Percentiles rank a stretch among this genome's conserved stretches.
phyloP scores from a whole-genome alignment of 2,329 filamentous ascomycete genomes.

The Aspergillus novofumigatus region DNA sequence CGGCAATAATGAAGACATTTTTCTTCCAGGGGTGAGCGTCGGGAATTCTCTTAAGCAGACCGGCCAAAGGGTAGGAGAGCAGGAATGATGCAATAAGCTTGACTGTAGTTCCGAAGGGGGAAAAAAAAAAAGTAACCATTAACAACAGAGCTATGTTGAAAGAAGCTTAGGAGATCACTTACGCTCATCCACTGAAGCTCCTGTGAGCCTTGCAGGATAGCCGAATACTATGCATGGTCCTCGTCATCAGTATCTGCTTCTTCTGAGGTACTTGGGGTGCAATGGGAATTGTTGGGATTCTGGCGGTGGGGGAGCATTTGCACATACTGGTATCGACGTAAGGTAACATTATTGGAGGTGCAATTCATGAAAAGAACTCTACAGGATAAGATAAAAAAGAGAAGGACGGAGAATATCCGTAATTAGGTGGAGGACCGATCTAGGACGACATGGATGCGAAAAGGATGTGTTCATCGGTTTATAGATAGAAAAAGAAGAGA shows the following conservation, averaged over 20 bases:
- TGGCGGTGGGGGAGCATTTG: not conserved
- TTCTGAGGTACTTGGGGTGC: slow-evolving; percentile 12
- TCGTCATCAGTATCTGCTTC: slow-evolving; percentile 7
- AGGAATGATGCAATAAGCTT: slow-evolving; percentile 91
- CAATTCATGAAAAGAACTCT: slow-evolving; percentile 1
- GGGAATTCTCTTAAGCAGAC: slow-evolving; percentile 80
- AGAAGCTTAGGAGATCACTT: slow-evolving; percentile 17
- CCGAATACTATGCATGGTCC: slow-evolving; percentile 51
- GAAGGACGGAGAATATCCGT: not conserved
- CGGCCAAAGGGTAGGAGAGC: slow-evolving; percentile 87
- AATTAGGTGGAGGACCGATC: not conserved
- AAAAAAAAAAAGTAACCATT: not conserved
- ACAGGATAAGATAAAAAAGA: not conserved
- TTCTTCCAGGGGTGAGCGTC: slow-evolving; percentile 79
- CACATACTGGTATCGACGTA: slow-evolving; percentile 58
- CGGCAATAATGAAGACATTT: slow-evolving; percentile 77
- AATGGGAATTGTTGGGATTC: not conserved
- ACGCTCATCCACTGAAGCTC: slow-evolving; percentile 64
- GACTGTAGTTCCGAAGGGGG: slow-evolving; percentile 52
- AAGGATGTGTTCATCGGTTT: not conserved
- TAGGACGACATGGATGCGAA: slow-evolving; percentile 2
- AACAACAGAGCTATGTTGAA: not conserved
- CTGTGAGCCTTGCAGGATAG: slow-evolving; percentile 54
- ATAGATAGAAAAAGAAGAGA: slow-evolving; percentile 1
- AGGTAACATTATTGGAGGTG: slow-evolving; percentile 52